Evolutionary conservation across 805 yeast genomes (phyloP).

Genomic region (Monosporozyma unispora): DNA sequence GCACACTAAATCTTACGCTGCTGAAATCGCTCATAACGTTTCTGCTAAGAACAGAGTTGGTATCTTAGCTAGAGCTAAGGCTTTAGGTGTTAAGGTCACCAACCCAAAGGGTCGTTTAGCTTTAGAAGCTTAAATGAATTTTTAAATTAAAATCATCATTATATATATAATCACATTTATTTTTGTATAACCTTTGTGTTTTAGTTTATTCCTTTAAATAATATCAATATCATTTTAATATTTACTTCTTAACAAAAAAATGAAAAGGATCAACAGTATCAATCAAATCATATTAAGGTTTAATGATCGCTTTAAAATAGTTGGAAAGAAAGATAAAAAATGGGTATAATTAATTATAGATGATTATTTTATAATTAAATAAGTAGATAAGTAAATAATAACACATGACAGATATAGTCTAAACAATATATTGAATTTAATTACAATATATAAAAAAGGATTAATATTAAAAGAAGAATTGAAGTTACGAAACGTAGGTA

Average conservation of each 20-base stretch:
- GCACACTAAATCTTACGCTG: slow-evolving; percentile 98
- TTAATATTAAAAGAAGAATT: background rate
- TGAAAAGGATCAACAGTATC: too few species aligned
- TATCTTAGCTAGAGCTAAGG: slow-evolving; percentile 93
- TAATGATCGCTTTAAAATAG: too few species aligned
- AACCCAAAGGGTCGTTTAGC: slow-evolving; percentile 98
- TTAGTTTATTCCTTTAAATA: slow-evolving; percentile 1
- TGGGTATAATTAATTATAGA: too few species aligned
- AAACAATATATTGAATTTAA: background rate
- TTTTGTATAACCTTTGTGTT: slow-evolving; percentile 1
- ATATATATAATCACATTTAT: slow-evolving; percentile 3
- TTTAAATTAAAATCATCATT: slow-evolving; percentile 4
- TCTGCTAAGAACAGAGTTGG: slow-evolving; percentile 97
- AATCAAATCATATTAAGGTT: too few species aligned
- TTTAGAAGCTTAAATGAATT: slow-evolving; percentile 74
- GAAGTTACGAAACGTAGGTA: background rate
- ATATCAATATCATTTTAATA: slow-evolving; percentile 1
- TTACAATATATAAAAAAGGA: too few species aligned
- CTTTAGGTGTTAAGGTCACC: slow-evolving; percentile 97
- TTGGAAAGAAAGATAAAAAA: too few species aligned
- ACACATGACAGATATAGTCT: background rate
- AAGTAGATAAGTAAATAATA: background rate
- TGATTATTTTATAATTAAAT: too few species aligned
- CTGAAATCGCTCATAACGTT: slow-evolving; percentile 98
- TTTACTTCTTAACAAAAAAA: background rate